These are phyloP conservation scores for Chloroidium sp. DNA, from an alignment of 163 green algal genomes.

Conservation along the genomic window DNA sequence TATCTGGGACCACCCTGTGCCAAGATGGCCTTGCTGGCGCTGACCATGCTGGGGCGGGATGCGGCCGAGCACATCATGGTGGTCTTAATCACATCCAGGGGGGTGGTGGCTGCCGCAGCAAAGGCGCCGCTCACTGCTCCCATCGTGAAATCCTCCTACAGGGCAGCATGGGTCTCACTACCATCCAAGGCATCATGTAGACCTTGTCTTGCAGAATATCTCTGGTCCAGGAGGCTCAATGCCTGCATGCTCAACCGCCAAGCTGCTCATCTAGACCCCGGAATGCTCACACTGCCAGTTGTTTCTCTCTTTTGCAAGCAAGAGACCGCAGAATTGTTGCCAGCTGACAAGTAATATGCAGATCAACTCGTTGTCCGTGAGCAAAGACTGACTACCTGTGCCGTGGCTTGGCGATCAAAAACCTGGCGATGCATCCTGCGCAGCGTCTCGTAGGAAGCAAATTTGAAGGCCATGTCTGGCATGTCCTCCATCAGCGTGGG, in stretches of 20 bases:
- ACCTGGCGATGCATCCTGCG: conserved; percentile 53
- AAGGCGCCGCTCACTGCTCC: conserved; percentile 68
- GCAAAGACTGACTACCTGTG: conserved; percentile 1
- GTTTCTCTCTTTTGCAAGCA: too few species aligned
- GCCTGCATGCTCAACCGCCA: conserved; percentile 7
- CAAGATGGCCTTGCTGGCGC: conserved; percentile 32
- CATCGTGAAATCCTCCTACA: conserved; percentile 82
- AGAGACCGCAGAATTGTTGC: too few species aligned
- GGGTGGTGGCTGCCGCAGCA: conserved; percentile 80
- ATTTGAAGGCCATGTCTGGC: conserved; percentile 98
- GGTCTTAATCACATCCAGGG: conserved; percentile 93
- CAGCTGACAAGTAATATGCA: not conserved
- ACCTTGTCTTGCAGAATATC: not conserved
- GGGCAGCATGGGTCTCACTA: too few species aligned
- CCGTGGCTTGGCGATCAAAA: conserved; percentile 21
- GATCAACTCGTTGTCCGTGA: not conserved
- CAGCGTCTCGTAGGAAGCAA: conserved; percentile 89
- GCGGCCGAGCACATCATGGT: conserved; percentile 91
- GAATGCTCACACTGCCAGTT: too few species aligned
- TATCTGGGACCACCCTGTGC: conserved; percentile 11
- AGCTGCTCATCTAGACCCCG: not conserved
- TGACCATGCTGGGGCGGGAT: conserved; percentile 56
- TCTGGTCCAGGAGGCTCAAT: not conserved
- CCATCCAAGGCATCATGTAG: not conserved
- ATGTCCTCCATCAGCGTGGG: conserved; percentile 93